phyloP scores from a whole-genome alignment of 2,329 filamentous ascomycete genomes.

The Aspergillus brunneoviolaceus region DNA sequence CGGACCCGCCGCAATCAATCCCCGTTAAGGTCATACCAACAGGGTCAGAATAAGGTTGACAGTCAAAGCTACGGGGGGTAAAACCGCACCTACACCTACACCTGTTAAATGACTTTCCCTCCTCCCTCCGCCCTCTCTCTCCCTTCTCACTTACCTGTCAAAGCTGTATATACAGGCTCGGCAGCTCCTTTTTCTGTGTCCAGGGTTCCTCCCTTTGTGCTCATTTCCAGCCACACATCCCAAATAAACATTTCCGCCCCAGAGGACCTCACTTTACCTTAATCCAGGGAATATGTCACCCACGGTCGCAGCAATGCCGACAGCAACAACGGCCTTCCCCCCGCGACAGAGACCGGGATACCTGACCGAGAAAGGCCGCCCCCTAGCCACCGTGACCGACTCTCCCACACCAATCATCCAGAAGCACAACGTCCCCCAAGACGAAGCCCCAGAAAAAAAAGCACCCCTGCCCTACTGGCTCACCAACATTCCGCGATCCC shows the following conservation, averaged over 20 bases:
- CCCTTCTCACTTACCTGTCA: not conserved
- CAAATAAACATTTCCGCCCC: not conserved
- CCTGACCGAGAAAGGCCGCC: not conserved
- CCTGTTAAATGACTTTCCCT: not conserved
- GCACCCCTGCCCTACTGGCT: constrained; percentile 70
- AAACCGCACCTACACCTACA: not conserved
- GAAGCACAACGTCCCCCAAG: not conserved
- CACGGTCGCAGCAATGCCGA: not conserved
- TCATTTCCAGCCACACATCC: not conserved
- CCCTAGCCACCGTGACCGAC: not conserved
- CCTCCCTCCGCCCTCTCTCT: not conserved
- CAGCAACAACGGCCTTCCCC: not conserved
- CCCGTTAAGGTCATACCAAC: not conserved
- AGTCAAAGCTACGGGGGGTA: not conserved
- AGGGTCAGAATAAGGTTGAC: not conserved
- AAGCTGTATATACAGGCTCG: not conserved
- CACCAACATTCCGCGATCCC: constrained; percentile 66
- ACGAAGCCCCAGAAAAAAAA: not conserved
- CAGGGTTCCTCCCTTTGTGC: not conserved
- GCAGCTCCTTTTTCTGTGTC: not conserved
- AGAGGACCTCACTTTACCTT: not conserved
- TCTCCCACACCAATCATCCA: not conserved
- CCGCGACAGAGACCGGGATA: not conserved
- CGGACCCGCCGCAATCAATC: not conserved
- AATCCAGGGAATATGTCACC: not conserved